Conservation (phyloP, 169 alveolate genomes). For the Cyclospora cayetanensis region DNA sequence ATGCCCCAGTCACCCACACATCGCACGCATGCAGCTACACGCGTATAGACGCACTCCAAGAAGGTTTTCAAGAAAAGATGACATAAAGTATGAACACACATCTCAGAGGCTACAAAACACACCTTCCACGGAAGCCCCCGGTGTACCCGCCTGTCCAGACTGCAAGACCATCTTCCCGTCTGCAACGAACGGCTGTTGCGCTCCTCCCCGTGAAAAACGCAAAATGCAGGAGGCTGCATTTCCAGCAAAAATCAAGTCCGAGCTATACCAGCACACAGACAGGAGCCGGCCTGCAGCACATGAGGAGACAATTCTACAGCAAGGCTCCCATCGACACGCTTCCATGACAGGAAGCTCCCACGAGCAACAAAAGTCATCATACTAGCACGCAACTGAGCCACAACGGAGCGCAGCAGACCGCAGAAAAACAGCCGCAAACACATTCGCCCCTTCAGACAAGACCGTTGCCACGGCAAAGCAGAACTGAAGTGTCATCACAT, state of each 20-base stretch:
- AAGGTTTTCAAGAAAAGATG: too few species aligned
- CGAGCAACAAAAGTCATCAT: background rate
- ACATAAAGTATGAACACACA: too few species aligned
- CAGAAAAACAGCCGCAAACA: background rate
- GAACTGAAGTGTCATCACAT: too few species aligned
- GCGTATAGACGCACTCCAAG: too few species aligned
- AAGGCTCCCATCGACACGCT: too few species aligned
- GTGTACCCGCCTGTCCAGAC: background rate
- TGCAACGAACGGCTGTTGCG: slow-evolving; percentile 27
- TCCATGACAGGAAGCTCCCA: background rate
- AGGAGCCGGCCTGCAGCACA: slow-evolving; percentile 63
- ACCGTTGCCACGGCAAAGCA: too few species aligned
- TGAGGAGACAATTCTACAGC: background rate
- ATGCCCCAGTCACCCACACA: too few species aligned
- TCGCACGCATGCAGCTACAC: too few species aligned
- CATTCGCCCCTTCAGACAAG: too few species aligned
- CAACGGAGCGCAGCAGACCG: background rate
- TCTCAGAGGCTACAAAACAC: background rate
- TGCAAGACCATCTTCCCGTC: slow-evolving; percentile 65
- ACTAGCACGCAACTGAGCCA: background rate
- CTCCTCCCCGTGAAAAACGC: slow-evolving; percentile 47
- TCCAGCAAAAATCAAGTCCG: slow-evolving; percentile 49
- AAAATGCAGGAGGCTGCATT: slow-evolving; percentile 52
- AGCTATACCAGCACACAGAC: slow-evolving; percentile 65
- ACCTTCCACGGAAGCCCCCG: background rate